Evolutionary conservation across 225 moss, liverwort and hornwort species (phyloP).

Genomic region (Sphagnum contortum): DNA sequence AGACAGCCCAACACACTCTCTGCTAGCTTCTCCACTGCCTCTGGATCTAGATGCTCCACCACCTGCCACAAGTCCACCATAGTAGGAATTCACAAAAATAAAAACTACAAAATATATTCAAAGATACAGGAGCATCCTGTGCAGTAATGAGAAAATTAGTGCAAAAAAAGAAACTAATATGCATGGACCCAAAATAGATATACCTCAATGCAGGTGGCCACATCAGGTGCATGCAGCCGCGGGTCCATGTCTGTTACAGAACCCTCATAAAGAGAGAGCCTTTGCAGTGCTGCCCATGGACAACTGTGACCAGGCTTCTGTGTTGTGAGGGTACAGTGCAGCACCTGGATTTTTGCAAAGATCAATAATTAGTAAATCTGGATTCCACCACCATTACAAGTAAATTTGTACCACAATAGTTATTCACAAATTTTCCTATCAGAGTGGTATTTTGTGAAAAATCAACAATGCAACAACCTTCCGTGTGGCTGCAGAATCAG

Average conservation of each 20-base stretch:
- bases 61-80: slow-evolving; percentile 37
- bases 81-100: no score
- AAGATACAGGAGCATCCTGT: no score
- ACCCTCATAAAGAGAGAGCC: slow-evolving; percentile 68
- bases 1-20: slow-evolving; percentile 67
- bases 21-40: slow-evolving; percentile 65
- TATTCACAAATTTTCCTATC: no score
- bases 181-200: background rate
- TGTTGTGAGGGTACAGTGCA: slow-evolving; percentile 52
- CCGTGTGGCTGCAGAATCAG: no score
- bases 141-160: no score
- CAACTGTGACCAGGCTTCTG: slow-evolving; percentile 33
- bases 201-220: slow-evolving; percentile 97
- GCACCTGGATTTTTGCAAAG: slow-evolving; percentile 11
- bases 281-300: slow-evolving; percentile 29
- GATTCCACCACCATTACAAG: no score
- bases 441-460: no score
- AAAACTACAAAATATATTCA: no score
- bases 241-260: slow-evolving; percentile 61
- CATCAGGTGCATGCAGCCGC: slow-evolving; percentile 45
- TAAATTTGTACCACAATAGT: no score
- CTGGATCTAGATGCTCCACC: slow-evolving; percentile 99
- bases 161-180: background rate
- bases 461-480: no score
- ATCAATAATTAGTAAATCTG: background rate